Evolutionary conservation across 1,284 basidiomycete genomes (phyloP).

Genomic region (Irpex lacteus): DNA sequence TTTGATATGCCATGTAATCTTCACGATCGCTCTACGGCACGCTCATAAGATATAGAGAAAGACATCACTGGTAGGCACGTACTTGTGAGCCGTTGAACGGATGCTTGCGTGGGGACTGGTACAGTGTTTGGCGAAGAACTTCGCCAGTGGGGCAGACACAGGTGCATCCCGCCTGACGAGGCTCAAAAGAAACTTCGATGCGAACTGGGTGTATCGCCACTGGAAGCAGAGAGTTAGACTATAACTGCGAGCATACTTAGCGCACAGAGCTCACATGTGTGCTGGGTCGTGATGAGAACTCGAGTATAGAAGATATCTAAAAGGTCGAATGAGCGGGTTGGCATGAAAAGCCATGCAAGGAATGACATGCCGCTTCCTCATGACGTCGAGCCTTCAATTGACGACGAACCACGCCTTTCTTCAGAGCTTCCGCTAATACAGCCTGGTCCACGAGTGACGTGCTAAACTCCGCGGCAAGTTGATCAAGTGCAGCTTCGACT

Average conservation of each 20-base stretch:
- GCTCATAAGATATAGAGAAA: constrained; percentile 13
- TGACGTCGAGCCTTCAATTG: constrained; percentile 45
- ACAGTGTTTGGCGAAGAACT: constrained; percentile 68
- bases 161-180: constrained; percentile 78
- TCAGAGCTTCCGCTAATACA: constrained; percentile 42
- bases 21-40: constrained; percentile 62
- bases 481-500: constrained; percentile 43
- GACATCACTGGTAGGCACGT: constrained; percentile 5
- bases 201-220: constrained; percentile 90
- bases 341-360: neutral
- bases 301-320: constrained; percentile 64
- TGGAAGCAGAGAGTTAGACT: constrained; percentile 31
- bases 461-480: constrained; percentile 50
- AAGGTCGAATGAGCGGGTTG: constrained; percentile 7
- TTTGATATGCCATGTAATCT: constrained; percentile 78
- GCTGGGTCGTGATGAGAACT: constrained; percentile 59
- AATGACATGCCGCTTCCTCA: constrained; percentile 43
- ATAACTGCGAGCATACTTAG: neutral
- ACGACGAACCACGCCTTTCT: constrained; percentile 40
- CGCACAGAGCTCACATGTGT: constrained; percentile 60
- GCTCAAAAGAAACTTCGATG: constrained; percentile 68
- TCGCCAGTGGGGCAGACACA: constrained; percentile 60
- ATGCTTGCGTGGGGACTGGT: constrained; percentile 83
- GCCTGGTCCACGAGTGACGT: constrained; percentile 37
- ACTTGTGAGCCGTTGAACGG: constrained; percentile 65